Percentiles rank a stretch among this genome's conserved stretches.
phyloP scores from a whole-genome alignment of 2,329 filamentous ascomycete species.

The Furcasterigmium furcatum region DNA sequence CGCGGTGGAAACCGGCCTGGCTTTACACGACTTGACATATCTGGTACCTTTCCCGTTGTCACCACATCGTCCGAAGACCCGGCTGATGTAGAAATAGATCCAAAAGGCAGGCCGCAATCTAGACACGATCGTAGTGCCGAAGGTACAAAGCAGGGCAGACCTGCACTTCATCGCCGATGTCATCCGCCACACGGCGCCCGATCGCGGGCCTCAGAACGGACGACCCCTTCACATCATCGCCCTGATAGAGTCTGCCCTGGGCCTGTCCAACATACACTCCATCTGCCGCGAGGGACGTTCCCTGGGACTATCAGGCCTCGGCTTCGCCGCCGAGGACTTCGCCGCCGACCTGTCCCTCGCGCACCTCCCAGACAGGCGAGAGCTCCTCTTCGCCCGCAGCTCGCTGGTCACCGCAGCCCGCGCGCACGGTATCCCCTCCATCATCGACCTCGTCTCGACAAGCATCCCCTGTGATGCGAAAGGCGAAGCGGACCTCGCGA shows the following conservation, averaged over 20 bases:
- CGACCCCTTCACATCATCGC: background rate
- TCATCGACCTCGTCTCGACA: background rate
- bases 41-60: background rate
- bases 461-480: background rate
- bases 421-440: background rate
- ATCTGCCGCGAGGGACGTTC: background rate
- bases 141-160: background rate
- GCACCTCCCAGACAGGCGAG: background rate
- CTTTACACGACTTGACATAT: background rate
- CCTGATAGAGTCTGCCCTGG: background rate
- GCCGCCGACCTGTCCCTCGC: background rate
- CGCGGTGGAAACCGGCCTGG: background rate
- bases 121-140: background rate
- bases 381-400: background rate
- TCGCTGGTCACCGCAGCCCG: background rate
- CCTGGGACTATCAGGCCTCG: background rate
- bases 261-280: background rate
- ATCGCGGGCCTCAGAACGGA: background rate
- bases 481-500: background rate
- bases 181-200: background rate
- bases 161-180: background rate
- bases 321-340: background rate
- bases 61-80: no score
- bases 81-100: no score
- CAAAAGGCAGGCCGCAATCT: background rate